Evolutionary conservation across 169 alveolate species (phyloP).

Genomic region (Eimeria acervulina): DNA sequence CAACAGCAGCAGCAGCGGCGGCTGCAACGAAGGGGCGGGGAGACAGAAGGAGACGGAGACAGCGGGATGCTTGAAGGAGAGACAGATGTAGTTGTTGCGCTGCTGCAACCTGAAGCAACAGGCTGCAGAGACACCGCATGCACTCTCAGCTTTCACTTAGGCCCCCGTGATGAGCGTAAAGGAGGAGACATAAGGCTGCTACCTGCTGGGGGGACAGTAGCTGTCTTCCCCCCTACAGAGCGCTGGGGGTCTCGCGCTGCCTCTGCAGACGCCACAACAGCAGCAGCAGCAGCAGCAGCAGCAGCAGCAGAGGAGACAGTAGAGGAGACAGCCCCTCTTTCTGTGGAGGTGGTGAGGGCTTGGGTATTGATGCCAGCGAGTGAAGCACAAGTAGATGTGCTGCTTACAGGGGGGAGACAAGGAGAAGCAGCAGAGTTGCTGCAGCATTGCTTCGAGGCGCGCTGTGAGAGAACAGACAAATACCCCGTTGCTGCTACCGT

Average conservation of each 20-base stretch:
- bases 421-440: neutral
- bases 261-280: too few species aligned
- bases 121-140: constrained; percentile 30
- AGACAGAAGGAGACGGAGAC: too few species aligned
- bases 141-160: constrained; percentile 54
- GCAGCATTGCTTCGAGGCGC: neutral
- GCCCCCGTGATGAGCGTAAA: neutral
- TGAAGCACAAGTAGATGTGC: neutral
- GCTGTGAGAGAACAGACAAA: neutral
- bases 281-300: neutral
- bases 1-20: too few species aligned
- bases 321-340: neutral
- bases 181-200: constrained; percentile 38
- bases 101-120: neutral
- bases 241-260: neutral
- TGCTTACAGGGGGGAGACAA: neutral
- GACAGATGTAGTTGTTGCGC: constrained; percentile 9
- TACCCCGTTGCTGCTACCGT: constrained; percentile 13
- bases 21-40: too few species aligned
- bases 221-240: neutral
- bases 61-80: neutral
- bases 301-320: neutral
- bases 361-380: constrained; percentile 37
- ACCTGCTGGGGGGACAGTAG: constrained; percentile 25
- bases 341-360: neutral